Conservation (phyloP, 2,329 filamentous ascomycete species). For the Alternaria sp. region DNA sequence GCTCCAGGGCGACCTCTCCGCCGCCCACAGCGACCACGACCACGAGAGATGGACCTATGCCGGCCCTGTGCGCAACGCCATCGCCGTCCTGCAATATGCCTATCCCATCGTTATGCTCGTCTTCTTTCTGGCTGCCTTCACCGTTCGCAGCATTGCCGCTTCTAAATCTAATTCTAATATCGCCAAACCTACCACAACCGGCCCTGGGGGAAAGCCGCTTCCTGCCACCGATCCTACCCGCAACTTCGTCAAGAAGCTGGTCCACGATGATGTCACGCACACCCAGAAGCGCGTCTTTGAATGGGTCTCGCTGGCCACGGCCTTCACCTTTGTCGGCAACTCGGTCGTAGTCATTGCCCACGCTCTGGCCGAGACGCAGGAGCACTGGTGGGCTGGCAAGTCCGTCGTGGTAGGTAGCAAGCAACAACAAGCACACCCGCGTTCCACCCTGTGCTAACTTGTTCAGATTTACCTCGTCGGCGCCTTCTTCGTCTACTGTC, state of each 20-base stretch:
- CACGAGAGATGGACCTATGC: conserved; percentile 30
- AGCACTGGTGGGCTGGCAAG: conserved; percentile 85
- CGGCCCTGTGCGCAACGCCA: conserved; percentile 23
- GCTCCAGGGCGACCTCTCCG: conserved; percentile 15
- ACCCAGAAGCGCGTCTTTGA: conserved; percentile 76
- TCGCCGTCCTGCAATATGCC: conserved; percentile 60
- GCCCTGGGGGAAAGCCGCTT: conserved; percentile 89
- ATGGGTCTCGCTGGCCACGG: conserved; percentile 74
- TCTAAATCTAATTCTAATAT: conserved; percentile 56
- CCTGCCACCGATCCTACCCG: conserved; percentile 66
- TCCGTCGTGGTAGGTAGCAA: conserved; percentile 70
- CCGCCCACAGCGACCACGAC: conserved; percentile 16
- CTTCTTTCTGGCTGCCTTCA: conserved; percentile 70
- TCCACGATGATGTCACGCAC: conserved; percentile 67
- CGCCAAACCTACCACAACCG: conserved; percentile 63
- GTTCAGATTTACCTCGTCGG: conserved; percentile 84
- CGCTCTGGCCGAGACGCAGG: conserved; percentile 70
- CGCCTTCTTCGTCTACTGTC: conserved; percentile 85
- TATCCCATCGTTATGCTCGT: conserved; percentile 71
- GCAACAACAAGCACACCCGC: too few relatives aligned
- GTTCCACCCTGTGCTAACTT: not conserved
- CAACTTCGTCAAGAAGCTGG: conserved; percentile 56
- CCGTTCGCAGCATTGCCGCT: conserved; percentile 66
- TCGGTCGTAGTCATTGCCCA: conserved; percentile 77
- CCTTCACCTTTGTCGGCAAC: conserved; percentile 79